Conservation (phyloP, 148 eudicot genomes). For the Persicaria maculosa region DNA sequence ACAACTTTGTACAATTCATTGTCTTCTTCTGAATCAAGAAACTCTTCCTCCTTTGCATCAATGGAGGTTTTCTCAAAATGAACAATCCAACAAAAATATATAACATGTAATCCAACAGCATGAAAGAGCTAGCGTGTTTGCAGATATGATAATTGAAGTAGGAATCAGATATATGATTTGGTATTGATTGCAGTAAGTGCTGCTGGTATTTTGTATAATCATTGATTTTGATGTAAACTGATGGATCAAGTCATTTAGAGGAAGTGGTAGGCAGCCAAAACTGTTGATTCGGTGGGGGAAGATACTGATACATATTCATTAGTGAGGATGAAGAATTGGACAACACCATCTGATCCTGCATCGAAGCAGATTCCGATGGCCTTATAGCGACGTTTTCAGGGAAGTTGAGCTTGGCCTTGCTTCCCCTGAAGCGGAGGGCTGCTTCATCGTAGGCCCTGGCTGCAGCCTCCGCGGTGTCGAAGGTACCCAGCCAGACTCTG, state of each 20-base stretch:
- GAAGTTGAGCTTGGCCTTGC: slow-evolving; percentile 78
- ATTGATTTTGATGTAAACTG: background rate
- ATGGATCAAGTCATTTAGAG: background rate
- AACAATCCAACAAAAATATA: no score
- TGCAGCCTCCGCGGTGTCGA: slow-evolving; percentile 70
- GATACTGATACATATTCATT: no score
- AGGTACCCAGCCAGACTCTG: slow-evolving; percentile 81
- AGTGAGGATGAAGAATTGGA: background rate
- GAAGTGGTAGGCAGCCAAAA: background rate
- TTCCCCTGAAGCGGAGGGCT: slow-evolving; percentile 62
- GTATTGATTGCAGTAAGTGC: no score
- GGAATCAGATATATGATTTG: no score
- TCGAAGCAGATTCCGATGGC: slow-evolving; percentile 3
- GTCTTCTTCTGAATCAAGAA: no score
- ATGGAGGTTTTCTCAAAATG: no score
- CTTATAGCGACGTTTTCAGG: slow-evolving; percentile 43
- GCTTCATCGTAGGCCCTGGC: slow-evolving; percentile 76
- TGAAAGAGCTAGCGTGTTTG: no score
- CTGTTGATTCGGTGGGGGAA: background rate
- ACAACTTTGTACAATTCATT: no score
- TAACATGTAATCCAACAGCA: no score
- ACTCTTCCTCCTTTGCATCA: no score
- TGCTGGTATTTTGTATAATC: no score
- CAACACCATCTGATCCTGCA: background rate
- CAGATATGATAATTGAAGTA: no score